Conservation (phyloP, 768 basidiomycete species). For the Guyanaporus albipodus region DNA sequence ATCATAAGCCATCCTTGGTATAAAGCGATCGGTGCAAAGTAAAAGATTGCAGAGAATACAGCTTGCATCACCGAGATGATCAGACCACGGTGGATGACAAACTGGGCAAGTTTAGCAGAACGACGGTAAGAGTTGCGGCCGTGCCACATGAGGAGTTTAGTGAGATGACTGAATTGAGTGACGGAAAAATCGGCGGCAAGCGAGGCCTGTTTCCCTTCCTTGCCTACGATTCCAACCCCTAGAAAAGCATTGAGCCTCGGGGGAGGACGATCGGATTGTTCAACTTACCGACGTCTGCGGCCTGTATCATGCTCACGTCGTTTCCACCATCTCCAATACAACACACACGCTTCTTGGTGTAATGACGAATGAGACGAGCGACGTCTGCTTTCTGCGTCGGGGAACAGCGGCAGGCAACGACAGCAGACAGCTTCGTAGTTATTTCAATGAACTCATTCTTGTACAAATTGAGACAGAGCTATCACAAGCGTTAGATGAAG, state of each 20-base stretch:
- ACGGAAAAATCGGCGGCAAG: constrained; percentile 99
- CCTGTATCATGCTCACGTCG: constrained; percentile 99
- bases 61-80: constrained; percentile 99
- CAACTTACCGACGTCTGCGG: constrained; percentile 90
- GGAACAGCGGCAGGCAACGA: constrained; percentile 96
- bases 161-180: constrained; percentile 92
- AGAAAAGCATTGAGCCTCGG: neutral
- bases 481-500: neutral
- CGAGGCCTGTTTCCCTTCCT: constrained; percentile 98
- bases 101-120: constrained; percentile 95
- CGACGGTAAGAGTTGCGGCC: constrained; percentile 98
- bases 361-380: constrained; percentile 83
- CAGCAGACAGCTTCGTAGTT: constrained; percentile 91
- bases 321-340: constrained; percentile 99
- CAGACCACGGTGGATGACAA: constrained; percentile 95
- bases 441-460: constrained; percentile 94
- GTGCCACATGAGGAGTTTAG: constrained; percentile 97
- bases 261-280: neutral
- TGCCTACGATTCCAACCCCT: constrained; percentile 98
- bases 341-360: constrained; percentile 93
- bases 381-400: constrained; percentile 99
- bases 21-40: constrained; percentile 92
- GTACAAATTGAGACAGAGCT: constrained; percentile 91
- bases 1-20: constrained; percentile 99
- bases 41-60: constrained; percentile 90